Evolutionary conservation across 805 yeast genomes (phyloP).

Genomic region (Komagataella mondaviorum): DNA sequence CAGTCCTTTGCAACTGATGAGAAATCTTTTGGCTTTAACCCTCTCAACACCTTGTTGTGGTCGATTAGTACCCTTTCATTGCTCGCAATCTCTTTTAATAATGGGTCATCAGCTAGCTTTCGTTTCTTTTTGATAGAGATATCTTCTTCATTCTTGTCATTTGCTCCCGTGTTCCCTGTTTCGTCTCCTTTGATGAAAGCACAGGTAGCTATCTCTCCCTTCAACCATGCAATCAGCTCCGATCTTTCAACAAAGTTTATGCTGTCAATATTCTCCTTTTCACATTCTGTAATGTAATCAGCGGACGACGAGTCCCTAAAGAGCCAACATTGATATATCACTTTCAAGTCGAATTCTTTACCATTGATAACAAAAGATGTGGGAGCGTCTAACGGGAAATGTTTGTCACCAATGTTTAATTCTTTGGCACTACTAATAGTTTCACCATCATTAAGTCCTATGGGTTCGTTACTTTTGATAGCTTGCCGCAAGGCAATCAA

Average conservation of each 20-base stretch:
- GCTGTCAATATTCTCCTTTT: conserved; percentile 46
- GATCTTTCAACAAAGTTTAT: conserved; percentile 77
- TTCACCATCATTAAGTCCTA: conserved; percentile 7
- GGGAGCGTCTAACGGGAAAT: conserved; percentile 19
- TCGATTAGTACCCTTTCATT: conserved; percentile 30
- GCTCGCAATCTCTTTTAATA: conserved; percentile 27
- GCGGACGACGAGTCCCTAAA: conserved; percentile 64
- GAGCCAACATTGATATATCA: conserved; percentile 68
- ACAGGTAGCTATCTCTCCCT: conserved; percentile 51
- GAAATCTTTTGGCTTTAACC: conserved; percentile 53
- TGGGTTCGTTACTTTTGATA: conserved; percentile 5
- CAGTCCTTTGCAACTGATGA: conserved; percentile 54
- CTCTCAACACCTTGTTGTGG: conserved; percentile 33
- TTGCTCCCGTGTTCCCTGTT: conserved; percentile 5
- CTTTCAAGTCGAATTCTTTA: conserved; percentile 26
- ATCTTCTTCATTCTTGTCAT: conserved; percentile 1
- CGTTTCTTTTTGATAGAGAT: conserved; percentile 7
- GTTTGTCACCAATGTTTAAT: conserved; percentile 5
- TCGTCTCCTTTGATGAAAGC: conserved; percentile 28
- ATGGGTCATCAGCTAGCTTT: conserved; percentile 30
- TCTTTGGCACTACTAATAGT: conserved; percentile 9
- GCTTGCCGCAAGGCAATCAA: conserved; percentile 6
- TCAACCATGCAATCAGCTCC: conserved; percentile 72
- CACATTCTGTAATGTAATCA: conserved; percentile 69
- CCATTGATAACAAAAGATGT: conserved; percentile 46